These are phyloP conservation scores for Erysimum cheiranthoides DNA, from an alignment of 345 rosid genomes.

Conservation along the genomic window DNA sequence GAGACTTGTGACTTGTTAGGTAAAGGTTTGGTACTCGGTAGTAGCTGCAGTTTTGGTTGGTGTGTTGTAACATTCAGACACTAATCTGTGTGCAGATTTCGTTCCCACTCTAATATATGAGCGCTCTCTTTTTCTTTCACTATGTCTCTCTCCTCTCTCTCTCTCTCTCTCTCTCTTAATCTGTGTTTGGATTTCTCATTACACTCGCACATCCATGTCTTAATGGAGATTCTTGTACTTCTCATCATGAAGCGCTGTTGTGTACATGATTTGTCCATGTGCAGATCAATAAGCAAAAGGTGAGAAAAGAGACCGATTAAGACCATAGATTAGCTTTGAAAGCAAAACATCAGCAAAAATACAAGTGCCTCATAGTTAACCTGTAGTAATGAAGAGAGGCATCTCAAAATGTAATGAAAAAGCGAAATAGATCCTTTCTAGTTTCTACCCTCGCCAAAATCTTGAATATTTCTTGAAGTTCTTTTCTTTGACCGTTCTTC, in stretches of 20 bases:
- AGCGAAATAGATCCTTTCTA: slow-evolving; percentile 15
- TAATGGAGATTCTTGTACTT: slow-evolving; percentile 4
- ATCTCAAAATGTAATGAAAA: slow-evolving; percentile 35
- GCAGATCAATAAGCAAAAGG: not conserved
- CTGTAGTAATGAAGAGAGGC: slow-evolving; percentile 33
- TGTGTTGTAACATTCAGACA: slow-evolving; percentile 41
- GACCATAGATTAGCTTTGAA: slow-evolving; percentile 34
- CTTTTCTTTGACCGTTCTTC: slow-evolving; percentile 3
- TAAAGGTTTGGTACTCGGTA: slow-evolving; percentile 37
- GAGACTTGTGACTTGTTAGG: slow-evolving; percentile 36
- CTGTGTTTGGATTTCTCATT: not conserved
- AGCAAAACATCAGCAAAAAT: slow-evolving; percentile 38
- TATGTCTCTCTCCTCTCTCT: not conserved
- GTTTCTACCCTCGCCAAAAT: slow-evolving; percentile 32
- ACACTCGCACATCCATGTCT: not conserved
- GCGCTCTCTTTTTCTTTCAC: not conserved
- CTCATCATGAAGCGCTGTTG: not conserved
- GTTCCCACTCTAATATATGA: slow-evolving; percentile 36
- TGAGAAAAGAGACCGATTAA: slow-evolving; percentile 10
- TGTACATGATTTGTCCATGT: slow-evolving; percentile 7
- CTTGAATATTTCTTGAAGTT: slow-evolving; percentile 2
- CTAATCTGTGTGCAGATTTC: slow-evolving; percentile 38
- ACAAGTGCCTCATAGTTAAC: slow-evolving; percentile 35
- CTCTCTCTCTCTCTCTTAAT: not conserved
- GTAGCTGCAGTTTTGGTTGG: slow-evolving; percentile 48